Evolutionary conservation across 495 filamentous ascomycete genomes (phyloP), one percentile per base, ranked within the genome.

Genomic region (Thermothielavioides terrestris): DNA sequence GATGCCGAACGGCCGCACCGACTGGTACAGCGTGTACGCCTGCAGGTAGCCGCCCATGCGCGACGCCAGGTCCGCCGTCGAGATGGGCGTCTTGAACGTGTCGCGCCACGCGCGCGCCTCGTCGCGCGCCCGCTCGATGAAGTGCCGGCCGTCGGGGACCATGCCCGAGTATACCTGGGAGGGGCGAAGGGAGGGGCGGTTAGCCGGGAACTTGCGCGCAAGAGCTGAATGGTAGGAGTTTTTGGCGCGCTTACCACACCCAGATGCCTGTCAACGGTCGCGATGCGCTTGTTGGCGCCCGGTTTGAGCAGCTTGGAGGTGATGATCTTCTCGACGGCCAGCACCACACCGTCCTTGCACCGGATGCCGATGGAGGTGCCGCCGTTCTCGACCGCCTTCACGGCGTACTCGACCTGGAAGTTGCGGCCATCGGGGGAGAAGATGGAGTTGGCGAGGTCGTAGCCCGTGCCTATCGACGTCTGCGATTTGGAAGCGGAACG

Each of bases 381-480:
- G 52, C 94, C 92, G 63, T 95, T 97, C 74, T 98, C 92, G 42
- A 98, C 92, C 52, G 92, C 92, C 76, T 98, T 98, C 49, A 92
- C 83, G 50, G 92, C 92, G 71, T 98, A 98, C 77, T 98, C 92
- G 66, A 97, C 92, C 71, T 98, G 92, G 68, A 98, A 98, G 72
- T 98, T 98, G 56, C 92, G 84, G 68, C 92, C 92, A 75, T 98
- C 92, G 49, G 92, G 92, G 30, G 90, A 96, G 77, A 96, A 98
- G 71, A 96, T 90, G 60, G 94, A 97, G 78, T 98, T 98, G 60
- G 87, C 86, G 65, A 98, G 86, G 80, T 98, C 92, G 73, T 98
- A 98, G 62, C 92, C 92, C 60, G 92, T 98, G 65, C 92, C 92
- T 82, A 98, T 98, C 60, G 92, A 98, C 62, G 92, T 98, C 92